These are phyloP conservation scores for Rhizopus delemar DNA, from an alignment of 371 early-diverging fungal species.

Conservation along the genomic window DNA sequence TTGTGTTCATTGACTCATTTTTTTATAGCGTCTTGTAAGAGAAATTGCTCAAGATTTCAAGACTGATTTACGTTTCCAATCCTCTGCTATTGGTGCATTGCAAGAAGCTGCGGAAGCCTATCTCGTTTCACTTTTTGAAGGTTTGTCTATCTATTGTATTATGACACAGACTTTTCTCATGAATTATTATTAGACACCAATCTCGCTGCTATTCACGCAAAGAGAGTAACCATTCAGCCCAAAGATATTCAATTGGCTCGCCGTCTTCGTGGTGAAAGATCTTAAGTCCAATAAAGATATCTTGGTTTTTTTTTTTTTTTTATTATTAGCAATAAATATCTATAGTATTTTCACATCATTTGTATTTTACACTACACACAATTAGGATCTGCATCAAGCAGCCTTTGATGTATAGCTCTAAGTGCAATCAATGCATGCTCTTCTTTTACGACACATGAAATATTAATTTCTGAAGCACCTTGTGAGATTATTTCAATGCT, in stretches of 20 bases:
- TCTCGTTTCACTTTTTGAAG: conserved; percentile 94
- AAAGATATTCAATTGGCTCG: conserved; percentile 97
- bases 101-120: conserved; percentile 98
- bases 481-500: conserved; percentile 99
- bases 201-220: conserved; percentile 98
- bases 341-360: neutral
- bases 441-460: conserved; percentile 91
- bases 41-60: conserved; percentile 95
- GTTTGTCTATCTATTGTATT: conserved; percentile 4
- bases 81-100: conserved; percentile 93
- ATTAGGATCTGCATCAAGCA: conserved; percentile 46
- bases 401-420: conserved; percentile 83
- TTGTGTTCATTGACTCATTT: neutral
- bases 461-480: conserved; percentile 96
- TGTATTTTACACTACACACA: no score
- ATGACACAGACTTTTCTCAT: neutral
- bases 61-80: conserved; percentile 96
- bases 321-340: neutral
- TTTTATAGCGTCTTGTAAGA: conserved; percentile 74
- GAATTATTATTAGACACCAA: conserved; percentile 74
- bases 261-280: conserved; percentile 88
- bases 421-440: conserved; percentile 72
- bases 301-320: no score
- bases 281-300: conserved; percentile 43
- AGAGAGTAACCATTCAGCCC: conserved; percentile 99